These are phyloP conservation scores for Penicillium sp. DNA, from an alignment of 2,329 filamentous ascomycete species.

Conservation along the genomic window DNA sequence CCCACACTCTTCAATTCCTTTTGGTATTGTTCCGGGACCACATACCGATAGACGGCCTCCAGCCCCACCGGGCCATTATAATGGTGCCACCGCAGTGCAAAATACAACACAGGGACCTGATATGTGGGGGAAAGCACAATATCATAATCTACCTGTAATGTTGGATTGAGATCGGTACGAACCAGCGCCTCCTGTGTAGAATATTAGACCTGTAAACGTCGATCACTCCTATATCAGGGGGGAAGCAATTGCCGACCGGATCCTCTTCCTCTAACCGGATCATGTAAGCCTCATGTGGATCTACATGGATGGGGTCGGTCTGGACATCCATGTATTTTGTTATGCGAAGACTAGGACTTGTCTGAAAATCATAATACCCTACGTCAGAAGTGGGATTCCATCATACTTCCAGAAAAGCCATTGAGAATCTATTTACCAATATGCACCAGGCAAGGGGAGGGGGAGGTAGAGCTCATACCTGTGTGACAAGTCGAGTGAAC, in stretches of 20 bases:
- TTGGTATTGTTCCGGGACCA: slow-evolving; percentile 69
- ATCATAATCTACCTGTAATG: slow-evolving; percentile 65
- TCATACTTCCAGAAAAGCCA: background rate
- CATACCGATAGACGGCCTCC: slow-evolving; percentile 68
- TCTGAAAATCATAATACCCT: slow-evolving; percentile 19
- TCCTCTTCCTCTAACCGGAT: slow-evolving; percentile 31
- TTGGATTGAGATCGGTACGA: slow-evolving; percentile 33
- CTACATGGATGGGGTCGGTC: slow-evolving; percentile 4
- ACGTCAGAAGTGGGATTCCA: background rate
- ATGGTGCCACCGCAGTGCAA: slow-evolving; percentile 63
- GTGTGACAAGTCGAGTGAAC: slow-evolving; percentile 31
- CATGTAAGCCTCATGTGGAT: slow-evolving; percentile 1
- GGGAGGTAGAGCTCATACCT: slow-evolving; percentile 24
- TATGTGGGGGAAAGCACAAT: slow-evolving; percentile 75
- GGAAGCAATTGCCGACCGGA: slow-evolving; percentile 19
- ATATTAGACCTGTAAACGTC: slow-evolving; percentile 6
- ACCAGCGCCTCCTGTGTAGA: slow-evolving; percentile 43
- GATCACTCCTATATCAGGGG: slow-evolving; percentile 5
- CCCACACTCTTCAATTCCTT: slow-evolving; percentile 61
- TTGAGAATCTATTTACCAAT: background rate
- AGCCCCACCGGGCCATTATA: slow-evolving; percentile 59
- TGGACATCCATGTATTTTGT: slow-evolving; percentile 24
- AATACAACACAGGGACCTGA: slow-evolving; percentile 73
- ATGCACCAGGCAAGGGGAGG: slow-evolving; percentile 3
- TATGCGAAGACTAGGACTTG: slow-evolving; percentile 30